These are phyloP conservation scores for Saturnispora besseyi DNA, from an alignment of 805 yeast genomes.

Conservation along the genomic window DNA sequence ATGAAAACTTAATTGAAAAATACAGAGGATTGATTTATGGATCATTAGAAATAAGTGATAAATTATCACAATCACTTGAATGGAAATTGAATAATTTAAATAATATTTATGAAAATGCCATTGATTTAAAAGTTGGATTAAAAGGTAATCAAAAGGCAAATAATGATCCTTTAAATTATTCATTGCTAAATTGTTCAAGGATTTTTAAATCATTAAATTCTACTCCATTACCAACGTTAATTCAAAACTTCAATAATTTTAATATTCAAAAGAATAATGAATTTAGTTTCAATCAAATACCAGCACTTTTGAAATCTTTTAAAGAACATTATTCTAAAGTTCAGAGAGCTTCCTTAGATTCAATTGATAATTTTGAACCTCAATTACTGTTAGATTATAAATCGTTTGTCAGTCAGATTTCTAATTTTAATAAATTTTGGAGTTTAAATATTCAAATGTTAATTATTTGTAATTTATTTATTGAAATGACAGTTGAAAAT, in stretches of 20 bases:
- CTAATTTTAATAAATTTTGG: constrained; percentile 12
- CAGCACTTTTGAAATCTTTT: background rate
- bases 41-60: constrained; percentile 26
- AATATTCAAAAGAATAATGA: background rate
- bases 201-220: background rate
- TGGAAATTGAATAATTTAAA: constrained; percentile 21
- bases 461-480: constrained; percentile 19
- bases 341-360: background rate
- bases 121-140: background rate
- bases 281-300: background rate
- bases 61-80: constrained; percentile 20
- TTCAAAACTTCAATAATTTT: background rate
- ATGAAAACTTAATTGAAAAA: constrained; percentile 14
- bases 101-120: constrained; percentile 11
- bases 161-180: background rate
- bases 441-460: constrained; percentile 19
- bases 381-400: constrained; percentile 24
- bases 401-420: constrained; percentile 18
- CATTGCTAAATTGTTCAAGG: background rate
- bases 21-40: constrained; percentile 19
- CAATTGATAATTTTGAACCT: constrained; percentile 8
- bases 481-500: constrained; percentile 13
- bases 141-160: background rate
- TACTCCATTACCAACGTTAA: background rate
- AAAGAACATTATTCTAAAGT: background rate